Evolutionary conservation across 805 yeast species (phyloP).

Genomic region (Saturnispora hagleri): DNA sequence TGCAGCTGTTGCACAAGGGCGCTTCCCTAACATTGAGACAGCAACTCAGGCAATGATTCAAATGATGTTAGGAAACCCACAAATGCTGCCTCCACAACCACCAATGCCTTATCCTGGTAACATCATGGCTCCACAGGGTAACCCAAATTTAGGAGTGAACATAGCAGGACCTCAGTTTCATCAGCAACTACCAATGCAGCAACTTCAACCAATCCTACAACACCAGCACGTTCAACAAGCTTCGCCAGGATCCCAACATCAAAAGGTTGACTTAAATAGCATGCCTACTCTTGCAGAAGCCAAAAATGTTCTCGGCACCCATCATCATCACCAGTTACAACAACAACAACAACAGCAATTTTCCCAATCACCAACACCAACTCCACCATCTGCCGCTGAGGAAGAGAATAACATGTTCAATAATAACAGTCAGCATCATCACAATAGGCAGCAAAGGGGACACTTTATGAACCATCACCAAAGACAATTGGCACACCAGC

Average conservation of each 20-base stretch:
- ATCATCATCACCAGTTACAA: background rate
- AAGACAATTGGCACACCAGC: conserved; percentile 21
- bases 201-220: conserved; percentile 10
- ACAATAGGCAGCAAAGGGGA: conserved; percentile 16
- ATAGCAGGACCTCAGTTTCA: conserved; percentile 9
- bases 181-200: conserved; percentile 14
- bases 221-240: conserved; percentile 7
- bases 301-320: background rate
- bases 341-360: background rate
- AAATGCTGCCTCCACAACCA: conserved; percentile 11
- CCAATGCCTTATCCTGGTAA: conserved; percentile 8
- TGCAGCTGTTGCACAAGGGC: conserved; percentile 27
- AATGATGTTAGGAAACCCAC: conserved; percentile 18
- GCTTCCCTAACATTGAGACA: conserved; percentile 24
- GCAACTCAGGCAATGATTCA: conserved; percentile 28
- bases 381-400: conserved; percentile 6
- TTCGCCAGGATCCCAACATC: conserved; percentile 11
- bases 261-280: conserved; percentile 15
- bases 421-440: conserved; percentile 7
- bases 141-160: conserved; percentile 13
- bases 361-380: conserved; percentile 4
- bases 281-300: conserved; percentile 18
- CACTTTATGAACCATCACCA: conserved; percentile 11
- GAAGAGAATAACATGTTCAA: background rate
- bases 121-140: conserved; percentile 11